Base-by-base conservation (phyloP, 2,329 filamentous ascomycete species). In the Aspergillus fumigatiaffinis region DNA sequence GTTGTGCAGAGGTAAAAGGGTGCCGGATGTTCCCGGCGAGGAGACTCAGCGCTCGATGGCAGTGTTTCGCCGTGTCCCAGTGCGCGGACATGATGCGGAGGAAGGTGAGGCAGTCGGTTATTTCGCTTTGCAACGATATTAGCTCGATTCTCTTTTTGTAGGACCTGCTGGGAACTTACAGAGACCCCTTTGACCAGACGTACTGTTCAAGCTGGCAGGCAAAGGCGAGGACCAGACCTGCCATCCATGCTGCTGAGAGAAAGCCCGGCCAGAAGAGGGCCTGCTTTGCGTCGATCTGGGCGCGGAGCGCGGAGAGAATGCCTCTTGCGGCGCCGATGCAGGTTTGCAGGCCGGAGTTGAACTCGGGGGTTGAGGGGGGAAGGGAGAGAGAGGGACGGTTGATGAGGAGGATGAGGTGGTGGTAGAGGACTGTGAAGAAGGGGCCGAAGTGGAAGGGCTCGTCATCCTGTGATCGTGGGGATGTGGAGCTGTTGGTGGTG, bases 341-440 rank as follows among this genome's bases (percentile, higher is more conserved):
- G 25, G 73, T 74, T 55, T 76, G 73, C 8, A 77, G 57, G 3
- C 71, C 73, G 17, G 75, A 76, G 44, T 72, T 73, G 52, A 77
- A 77, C 54, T 75, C 73, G 0, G 74, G 68, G 1, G 71, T 73
- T 1, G 67, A 67, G 5, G 73, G 71, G 42, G 71, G 66, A 14
- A 76, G 68, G 21, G 73, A 76, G n/a, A 77, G 60, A 7, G 69
- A 69, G 17, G 74, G 74, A 7, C 74, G 71, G 55, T 75, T 71
- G 54, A 77, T 72, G 10, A 76, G 66, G 44, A 77, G 64, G 50
- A 76, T 68, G 4, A 77, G 68, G 51, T 76, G 73, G 51, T 77
- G 73, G 52, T 76, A 77, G 7, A 76, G 65, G n/a, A 76, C 66
- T 42, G 73, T 75, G 62, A 77, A 77, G 53, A 76, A 76, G 1